Conservation (phyloP, 1,284 basidiomycete genomes). For the Moesziomyces aphidis region DNA sequence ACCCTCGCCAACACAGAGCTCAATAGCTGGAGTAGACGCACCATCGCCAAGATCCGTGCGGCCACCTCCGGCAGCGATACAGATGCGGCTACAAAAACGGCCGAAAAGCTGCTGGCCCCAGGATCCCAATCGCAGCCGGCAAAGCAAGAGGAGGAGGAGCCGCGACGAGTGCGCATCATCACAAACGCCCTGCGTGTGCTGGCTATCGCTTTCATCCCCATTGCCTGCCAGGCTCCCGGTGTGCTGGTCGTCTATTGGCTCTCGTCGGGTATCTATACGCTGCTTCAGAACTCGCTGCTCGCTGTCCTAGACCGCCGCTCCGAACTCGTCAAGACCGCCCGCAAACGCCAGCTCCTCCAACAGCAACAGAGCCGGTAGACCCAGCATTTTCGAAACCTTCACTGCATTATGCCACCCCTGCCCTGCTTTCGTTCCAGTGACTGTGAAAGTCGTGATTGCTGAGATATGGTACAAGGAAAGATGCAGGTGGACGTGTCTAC, state of each 20-base stretch:
- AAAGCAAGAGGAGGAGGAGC: slow-evolving; percentile 30
- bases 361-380: slow-evolving; percentile 3
- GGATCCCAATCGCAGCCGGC: background rate
- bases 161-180: slow-evolving; percentile 71
- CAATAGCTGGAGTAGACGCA: slow-evolving; percentile 51
- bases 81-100: slow-evolving; percentile 32
- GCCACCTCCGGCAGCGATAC: slow-evolving; percentile 10
- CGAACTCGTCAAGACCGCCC: slow-evolving; percentile 27
- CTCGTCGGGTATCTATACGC: slow-evolving; percentile 81
- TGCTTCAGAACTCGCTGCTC: slow-evolving; percentile 81
- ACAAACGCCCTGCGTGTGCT: slow-evolving; percentile 75
- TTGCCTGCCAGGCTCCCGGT: slow-evolving; percentile 82
- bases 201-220: slow-evolving; percentile 78
- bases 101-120: slow-evolving; percentile 16
- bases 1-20: slow-evolving; percentile 62
- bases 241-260: slow-evolving; percentile 86
- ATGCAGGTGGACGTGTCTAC: slow-evolving; percentile 1
- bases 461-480: slow-evolving; percentile 3
- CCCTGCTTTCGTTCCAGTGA: background rate
- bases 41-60: slow-evolving; percentile 32
- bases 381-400: no score
- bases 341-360: slow-evolving; percentile 34
- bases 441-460: background rate
- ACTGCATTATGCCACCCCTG: no score
- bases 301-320: slow-evolving; percentile 56